Conservation (phyloP, 345 rosid genomes). For the Cochlearia excelsa region DNA sequence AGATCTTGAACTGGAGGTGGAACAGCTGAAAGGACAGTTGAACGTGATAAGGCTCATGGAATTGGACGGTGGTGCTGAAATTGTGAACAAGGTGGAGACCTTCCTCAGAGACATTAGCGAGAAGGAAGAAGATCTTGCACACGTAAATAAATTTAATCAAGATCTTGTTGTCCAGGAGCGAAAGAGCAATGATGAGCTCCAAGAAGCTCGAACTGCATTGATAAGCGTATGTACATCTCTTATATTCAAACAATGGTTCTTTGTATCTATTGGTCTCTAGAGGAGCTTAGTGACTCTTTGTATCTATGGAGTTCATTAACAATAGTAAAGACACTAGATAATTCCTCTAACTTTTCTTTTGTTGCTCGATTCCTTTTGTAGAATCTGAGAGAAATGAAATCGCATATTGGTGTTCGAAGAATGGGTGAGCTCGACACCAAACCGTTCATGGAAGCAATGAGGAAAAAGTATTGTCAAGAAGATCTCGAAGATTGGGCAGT, state of each 20-base stretch:
- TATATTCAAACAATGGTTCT: not conserved
- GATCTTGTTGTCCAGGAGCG: conserved; percentile 76
- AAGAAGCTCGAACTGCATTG: conserved; percentile 86
- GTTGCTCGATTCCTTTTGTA: conserved; percentile 30
- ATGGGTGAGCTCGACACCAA: conserved; percentile 89
- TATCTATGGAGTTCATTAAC: conserved; percentile 8
- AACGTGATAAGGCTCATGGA: conserved; percentile 72
- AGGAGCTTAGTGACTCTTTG: conserved; percentile 16
- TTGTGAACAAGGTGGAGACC: conserved; percentile 58
- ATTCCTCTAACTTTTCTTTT: conserved; percentile 6
- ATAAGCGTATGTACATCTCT: conserved; percentile 52
- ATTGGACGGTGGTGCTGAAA: conserved; percentile 62
- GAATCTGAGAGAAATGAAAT: conserved; percentile 38
- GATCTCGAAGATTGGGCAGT: conserved; percentile 75
- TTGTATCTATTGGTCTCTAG: conserved; percentile 7
- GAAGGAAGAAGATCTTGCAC: conserved; percentile 74
- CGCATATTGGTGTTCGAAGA: conserved; percentile 70
- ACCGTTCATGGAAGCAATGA: conserved; percentile 84
- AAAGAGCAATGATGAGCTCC: conserved; percentile 85
- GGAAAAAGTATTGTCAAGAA: conserved; percentile 54
- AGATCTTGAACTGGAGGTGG: conserved; percentile 77
- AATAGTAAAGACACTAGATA: not conserved
- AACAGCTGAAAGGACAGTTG: conserved; percentile 58
- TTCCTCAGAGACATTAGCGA: conserved; percentile 66
- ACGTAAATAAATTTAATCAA: conserved; percentile 70